Evolutionary conservation across 1,284 basidiomycete species (phyloP).

Genomic region (Malassezia pachydermatis): DNA sequence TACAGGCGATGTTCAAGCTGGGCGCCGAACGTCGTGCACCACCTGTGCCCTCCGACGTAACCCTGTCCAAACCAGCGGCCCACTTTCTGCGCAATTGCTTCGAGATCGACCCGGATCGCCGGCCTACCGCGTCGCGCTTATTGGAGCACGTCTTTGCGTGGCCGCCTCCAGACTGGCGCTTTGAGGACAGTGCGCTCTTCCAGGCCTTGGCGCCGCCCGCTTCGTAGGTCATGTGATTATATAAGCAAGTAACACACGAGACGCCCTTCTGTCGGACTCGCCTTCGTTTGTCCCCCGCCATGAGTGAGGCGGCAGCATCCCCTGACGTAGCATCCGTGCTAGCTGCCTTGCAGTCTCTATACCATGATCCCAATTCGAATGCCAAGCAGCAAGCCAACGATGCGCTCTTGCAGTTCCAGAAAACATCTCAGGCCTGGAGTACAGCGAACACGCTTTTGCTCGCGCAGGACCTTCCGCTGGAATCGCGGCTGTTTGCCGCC

Average conservation of each 20-base stretch:
- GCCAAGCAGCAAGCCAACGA: slow-evolving; percentile 59
- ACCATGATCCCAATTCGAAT: slow-evolving; percentile 62
- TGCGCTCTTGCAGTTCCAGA: slow-evolving; percentile 50
- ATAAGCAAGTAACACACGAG: background rate
- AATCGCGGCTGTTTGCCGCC: slow-evolving; percentile 85
- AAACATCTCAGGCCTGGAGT: slow-evolving; percentile 78
- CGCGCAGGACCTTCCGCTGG: slow-evolving; percentile 64
- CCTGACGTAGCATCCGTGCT: slow-evolving; percentile 45
- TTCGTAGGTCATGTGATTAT: slow-evolving; percentile 6
- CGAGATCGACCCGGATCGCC: slow-evolving; percentile 72
- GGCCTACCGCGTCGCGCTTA: slow-evolving; percentile 73
- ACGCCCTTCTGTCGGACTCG: too few relatives aligned
- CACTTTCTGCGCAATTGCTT: slow-evolving; percentile 86
- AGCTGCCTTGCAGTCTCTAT: slow-evolving; percentile 53
- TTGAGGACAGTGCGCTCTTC: slow-evolving; percentile 30
- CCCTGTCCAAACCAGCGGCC: slow-evolving; percentile 63
- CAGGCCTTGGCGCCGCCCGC: slow-evolving; percentile 18
- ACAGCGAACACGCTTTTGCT: slow-evolving; percentile 83
- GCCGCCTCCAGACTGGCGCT: slow-evolving; percentile 31
- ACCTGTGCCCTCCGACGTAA: slow-evolving; percentile 73
- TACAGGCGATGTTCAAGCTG: slow-evolving; percentile 89
- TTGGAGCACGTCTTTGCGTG: slow-evolving; percentile 68
- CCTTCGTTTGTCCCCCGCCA: slow-evolving; percentile 6
- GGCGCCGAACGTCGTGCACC: slow-evolving; percentile 73
- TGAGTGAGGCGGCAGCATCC: slow-evolving; percentile 11